Conservation (phyloP, 768 basidiomycete species). For the Lentinula aciculospora region DNA sequence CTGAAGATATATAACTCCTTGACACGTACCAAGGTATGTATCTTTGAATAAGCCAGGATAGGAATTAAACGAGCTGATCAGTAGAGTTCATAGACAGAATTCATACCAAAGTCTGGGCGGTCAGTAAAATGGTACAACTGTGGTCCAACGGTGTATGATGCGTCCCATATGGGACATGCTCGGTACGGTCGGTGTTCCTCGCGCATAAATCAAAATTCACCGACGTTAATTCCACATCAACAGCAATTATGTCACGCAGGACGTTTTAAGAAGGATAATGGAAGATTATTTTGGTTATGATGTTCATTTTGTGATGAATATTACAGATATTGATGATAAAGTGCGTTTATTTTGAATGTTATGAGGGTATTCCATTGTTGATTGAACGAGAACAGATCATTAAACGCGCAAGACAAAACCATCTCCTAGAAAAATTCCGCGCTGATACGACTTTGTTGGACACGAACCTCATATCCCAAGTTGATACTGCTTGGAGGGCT, state of each 20-base stretch:
- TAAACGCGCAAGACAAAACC: conserved; percentile 76
- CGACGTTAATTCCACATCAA: conserved; percentile 2
- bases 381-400: conserved; percentile 72
- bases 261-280: conserved; percentile 84
- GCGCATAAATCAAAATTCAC: not conserved
- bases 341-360: conserved; percentile 30
- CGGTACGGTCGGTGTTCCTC: conserved; percentile 45
- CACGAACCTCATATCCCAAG: conserved; percentile 47
- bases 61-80: conserved; percentile 6
- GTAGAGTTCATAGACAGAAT: conserved; percentile 52
- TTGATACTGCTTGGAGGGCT: conserved; percentile 57
- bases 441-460: conserved; percentile 50
- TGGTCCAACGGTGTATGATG: conserved; percentile 97
- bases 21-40: conserved; percentile 87
- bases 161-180: conserved; percentile 98
- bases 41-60: conserved; percentile 14
- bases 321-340: conserved; percentile 99
- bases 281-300: conserved; percentile 96
- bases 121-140: conserved; percentile 99
- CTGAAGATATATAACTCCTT: conserved; percentile 91
- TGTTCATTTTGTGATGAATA: conserved; percentile 98
- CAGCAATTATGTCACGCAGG: conserved; percentile 96
- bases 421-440: conserved; percentile 62
- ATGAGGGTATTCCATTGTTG: not conserved
- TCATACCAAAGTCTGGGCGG: conserved; percentile 61